Evolutionary conservation across 1,284 basidiomycete genomes (phyloP), one percentile per base, ranked within the genome.

Genomic region (Stygiomarasmius scandens): DNA sequence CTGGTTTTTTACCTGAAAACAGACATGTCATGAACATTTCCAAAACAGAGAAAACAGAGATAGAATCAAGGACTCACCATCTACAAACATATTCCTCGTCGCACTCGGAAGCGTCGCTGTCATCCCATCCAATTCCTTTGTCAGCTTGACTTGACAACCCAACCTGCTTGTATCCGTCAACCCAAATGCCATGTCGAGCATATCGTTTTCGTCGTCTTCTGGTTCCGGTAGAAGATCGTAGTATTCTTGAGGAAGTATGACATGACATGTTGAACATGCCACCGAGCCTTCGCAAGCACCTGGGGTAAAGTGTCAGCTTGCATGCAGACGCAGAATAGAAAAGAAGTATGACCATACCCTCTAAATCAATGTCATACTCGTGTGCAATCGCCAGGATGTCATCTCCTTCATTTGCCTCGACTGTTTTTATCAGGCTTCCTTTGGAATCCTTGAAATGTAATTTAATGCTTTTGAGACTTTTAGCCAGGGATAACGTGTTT

Each of bases 111-210:
- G 75, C 19, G 82, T 90, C n/a, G 88, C 92, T 1, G 84, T 85
- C 71, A 97, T 89, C 23, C 94, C 96, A 68, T 98, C 90, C 60
- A 97, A 71, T 38, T 92, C 92, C 61, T 81, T 86, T 8, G 87
- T 92, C 24, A 99, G 72, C 54, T 88, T 74, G 22, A 98, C 93
- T 75, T 99, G 96, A 68, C 89, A 91, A 0, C 89, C 89, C 14
- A 91, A 74, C 9, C 89, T 81, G 60, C 85, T 96, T 67, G 96
- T 98, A 69, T 98, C 96, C 1, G 95, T 97, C 58, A 99, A 79
- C 0, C 95, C 96, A 66, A 98, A 99, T 1, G 96, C 97, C 78
- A 99, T 90, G 73, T 99, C 96, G 41, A 99, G 81, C 96, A 98
- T 98, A 67, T 96, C 94, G 69, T 95, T 97, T 77, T 99, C 96